A percentile compares a stretch with the other conserved stretches of the same genome.
phyloP scores from a whole-genome alignment of 1,284 basidiomycete genomes.

The Papiliotrema terrestris region DNA sequence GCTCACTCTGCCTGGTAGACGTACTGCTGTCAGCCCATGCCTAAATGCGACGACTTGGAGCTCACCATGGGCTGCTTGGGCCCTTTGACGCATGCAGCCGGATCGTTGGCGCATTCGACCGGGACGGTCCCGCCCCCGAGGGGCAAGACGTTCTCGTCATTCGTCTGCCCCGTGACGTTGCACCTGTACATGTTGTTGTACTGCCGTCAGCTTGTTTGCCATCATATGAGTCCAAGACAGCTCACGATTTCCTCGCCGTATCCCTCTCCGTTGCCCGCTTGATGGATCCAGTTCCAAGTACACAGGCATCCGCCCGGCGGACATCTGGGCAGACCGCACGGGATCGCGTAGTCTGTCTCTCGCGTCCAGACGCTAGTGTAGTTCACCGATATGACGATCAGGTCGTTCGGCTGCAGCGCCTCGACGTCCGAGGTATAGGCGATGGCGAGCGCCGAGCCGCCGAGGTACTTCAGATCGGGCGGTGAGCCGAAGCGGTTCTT shows the following conservation, averaged over 20 bases:
- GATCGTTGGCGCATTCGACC: constrained; percentile 29
- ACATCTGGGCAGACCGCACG: constrained; percentile 63
- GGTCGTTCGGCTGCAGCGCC: constrained; percentile 60
- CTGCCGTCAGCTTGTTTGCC: constrained; percentile 10
- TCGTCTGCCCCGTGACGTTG: constrained; percentile 55
- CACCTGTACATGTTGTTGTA: constrained; percentile 75
- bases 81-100: constrained; percentile 32
- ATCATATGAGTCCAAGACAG: constrained; percentile 53
- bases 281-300: constrained; percentile 69
- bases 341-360: constrained; percentile 61
- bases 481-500: constrained; percentile 42
- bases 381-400: constrained; percentile 68
- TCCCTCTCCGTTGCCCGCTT: constrained; percentile 7
- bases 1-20: constrained; percentile 4
- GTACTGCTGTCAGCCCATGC: constrained; percentile 1
- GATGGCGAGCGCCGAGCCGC: constrained; percentile 52
- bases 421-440: constrained; percentile 61
- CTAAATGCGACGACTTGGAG: background rate
- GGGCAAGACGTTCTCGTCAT: constrained; percentile 49
- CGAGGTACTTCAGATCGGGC: constrained; percentile 58
- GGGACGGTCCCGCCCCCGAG: constrained; percentile 51
- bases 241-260: constrained; percentile 19
- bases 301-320: constrained; percentile 63
- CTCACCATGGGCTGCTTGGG: constrained; percentile 32
- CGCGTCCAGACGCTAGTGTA: constrained; percentile 66